These are phyloP conservation scores for Juglanconis juglandina DNA, from an alignment of 2,329 filamentous ascomycete genomes.

Conservation along the genomic window DNA sequence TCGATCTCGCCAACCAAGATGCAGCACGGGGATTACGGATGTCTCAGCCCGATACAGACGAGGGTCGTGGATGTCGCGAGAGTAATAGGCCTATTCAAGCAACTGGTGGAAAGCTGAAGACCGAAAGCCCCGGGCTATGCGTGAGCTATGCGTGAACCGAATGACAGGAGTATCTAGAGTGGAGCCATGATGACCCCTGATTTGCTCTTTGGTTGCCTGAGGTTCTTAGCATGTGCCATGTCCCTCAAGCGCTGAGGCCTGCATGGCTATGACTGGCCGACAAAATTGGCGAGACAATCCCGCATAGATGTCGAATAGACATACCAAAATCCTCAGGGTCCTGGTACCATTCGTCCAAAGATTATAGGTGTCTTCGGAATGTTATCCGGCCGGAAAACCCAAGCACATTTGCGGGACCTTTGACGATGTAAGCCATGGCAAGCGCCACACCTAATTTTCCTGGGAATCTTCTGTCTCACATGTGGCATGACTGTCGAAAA, in stretches of 20 bases:
- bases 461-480: conserved; percentile 13
- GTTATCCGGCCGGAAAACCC: not conserved
- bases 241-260: not conserved
- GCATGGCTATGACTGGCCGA: not conserved
- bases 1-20: not conserved
- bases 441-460: conserved; percentile 14
- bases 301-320: no score
- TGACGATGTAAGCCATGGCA: conserved; percentile 8
- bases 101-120: not conserved
- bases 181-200: not conserved
- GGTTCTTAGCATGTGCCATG: not conserved
- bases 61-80: not conserved
- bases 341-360: not conserved
- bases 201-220: not conserved
- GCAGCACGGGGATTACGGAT: not conserved
- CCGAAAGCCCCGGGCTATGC: not conserved
- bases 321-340: not conserved
- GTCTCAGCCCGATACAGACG: conserved; percentile 8
- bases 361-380: not conserved
- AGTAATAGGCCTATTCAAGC: not conserved
- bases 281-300: not conserved
- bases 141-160: not conserved
- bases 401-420: conserved; percentile 6
- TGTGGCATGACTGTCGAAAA: not conserved
- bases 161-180: not conserved